Percentiles rank a stretch among this genome's conserved stretches.
Evolutionary conservation across 2,329 filamentous ascomycete species (phyloP).

Genomic region (Aspergillus viridinutans): DNA sequence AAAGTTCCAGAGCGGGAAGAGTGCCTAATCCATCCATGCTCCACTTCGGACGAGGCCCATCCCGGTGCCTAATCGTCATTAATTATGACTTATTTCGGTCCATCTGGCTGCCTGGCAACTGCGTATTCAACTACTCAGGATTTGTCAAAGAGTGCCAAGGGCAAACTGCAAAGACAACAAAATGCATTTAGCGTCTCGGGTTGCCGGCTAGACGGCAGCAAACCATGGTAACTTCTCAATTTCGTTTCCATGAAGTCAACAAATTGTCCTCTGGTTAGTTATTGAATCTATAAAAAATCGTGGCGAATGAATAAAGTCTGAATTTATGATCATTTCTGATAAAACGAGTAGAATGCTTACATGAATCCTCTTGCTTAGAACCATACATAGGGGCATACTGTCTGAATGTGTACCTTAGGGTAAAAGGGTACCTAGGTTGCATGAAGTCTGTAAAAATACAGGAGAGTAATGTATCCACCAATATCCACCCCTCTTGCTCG

Average conservation of each 20-base stretch:
- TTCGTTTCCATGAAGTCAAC: neutral
- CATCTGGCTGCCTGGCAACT: neutral
- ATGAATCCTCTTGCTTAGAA: neutral
- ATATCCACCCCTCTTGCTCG: slow-evolving; percentile 11
- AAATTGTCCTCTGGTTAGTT: neutral
- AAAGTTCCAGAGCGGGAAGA: slow-evolving; percentile 9
- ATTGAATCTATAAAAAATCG: neutral
- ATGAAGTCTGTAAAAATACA: neutral
- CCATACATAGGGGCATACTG: neutral
- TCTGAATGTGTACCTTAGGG: neutral
- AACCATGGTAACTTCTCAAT: neutral
- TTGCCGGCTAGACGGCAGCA: neutral
- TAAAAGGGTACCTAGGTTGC: neutral
- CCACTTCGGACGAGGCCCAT: slow-evolving; percentile 4
- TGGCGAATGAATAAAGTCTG: neutral
- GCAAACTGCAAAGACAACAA: neutral
- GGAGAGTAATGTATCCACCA: neutral
- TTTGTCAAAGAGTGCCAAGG: neutral
- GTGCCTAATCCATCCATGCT: slow-evolving; percentile 2
- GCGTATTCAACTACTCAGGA: neutral
- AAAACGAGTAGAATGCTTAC: neutral
- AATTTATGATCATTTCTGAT: neutral
- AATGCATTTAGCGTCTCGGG: neutral
- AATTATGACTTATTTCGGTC: neutral
- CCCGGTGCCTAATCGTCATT: neutral